Evolutionary conservation across 805 yeast species (phyloP).

Genomic region (Suhomyces xylopsoci): DNA sequence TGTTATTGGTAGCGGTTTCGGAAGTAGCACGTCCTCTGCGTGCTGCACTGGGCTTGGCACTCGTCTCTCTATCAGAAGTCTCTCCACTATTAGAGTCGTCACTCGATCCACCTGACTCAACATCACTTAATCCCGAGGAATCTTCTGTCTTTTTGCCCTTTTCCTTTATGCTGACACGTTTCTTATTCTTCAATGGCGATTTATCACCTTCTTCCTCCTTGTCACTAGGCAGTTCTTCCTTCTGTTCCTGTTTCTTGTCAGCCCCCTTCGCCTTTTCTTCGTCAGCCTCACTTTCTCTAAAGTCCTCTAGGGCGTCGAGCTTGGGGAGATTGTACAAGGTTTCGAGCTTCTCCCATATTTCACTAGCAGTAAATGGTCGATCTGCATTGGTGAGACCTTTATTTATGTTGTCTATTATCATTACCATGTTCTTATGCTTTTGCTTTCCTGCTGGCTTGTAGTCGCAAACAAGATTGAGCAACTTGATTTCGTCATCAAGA

Average conservation of each 20-base stretch:
- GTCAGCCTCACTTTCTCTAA: constrained; percentile 5
- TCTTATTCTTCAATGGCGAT: constrained; percentile 1
- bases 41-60: background rate
- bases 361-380: constrained; percentile 39
- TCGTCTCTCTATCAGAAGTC: background rate
- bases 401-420: constrained; percentile 40
- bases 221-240: background rate
- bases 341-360: constrained; percentile 57
- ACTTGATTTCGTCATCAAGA: constrained; percentile 56
- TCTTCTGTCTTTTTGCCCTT: constrained; percentile 1
- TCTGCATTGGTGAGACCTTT: constrained; percentile 18
- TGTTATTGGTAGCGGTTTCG: background rate
- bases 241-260: background rate
- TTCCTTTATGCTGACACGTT: constrained; percentile 3
- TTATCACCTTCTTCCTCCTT: constrained; percentile 2
- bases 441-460: constrained; percentile 65
- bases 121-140: constrained; percentile 20
- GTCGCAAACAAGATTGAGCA: constrained; percentile 60
- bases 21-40: background rate
- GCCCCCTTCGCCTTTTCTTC: background rate
- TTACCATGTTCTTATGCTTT: constrained; percentile 42
- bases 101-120: constrained; percentile 8
- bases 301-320: constrained; percentile 53
- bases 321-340: constrained; percentile 55
- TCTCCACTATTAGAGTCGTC: background rate